These are phyloP conservation scores for Trypanosoma avium DNA, from an alignment of 208 protist genomes.

Conservation along the genomic window DNA sequence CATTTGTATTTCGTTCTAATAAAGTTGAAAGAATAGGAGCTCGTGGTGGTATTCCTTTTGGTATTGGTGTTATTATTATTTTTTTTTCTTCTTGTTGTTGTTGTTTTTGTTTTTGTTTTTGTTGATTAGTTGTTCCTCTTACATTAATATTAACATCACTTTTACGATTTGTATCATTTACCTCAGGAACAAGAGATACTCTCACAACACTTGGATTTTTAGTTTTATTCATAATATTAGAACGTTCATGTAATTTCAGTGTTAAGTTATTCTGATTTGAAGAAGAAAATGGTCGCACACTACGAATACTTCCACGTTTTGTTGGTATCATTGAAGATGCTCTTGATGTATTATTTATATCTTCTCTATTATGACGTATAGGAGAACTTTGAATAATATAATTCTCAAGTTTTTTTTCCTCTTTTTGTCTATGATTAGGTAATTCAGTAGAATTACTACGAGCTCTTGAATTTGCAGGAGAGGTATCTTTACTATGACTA, in stretches of 20 bases:
- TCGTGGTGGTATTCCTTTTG: slow-evolving; percentile 13
- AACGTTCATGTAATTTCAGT: not conserved
- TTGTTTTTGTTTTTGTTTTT: too few species aligned
- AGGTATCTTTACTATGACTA: not conserved
- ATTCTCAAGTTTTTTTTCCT: too few species aligned
- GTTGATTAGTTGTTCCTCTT: too few species aligned
- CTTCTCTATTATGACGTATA: not conserved
- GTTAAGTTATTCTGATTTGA: not conserved
- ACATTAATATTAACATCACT: too few species aligned
- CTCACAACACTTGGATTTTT: slow-evolving; percentile 16
- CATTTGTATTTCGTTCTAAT: not conserved
- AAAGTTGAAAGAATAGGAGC: slow-evolving; percentile 3
- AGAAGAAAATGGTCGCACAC: not conserved
- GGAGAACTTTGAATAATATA: not conserved
- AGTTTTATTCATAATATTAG: not conserved
- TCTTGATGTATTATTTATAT: too few species aligned
- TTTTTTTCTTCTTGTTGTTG: too few species aligned
- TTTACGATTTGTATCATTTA: too few species aligned
- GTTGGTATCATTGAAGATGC: too few species aligned
- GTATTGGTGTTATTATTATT: too few species aligned
- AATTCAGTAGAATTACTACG: not conserved
- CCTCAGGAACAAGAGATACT: slow-evolving; percentile 22
- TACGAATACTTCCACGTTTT: slow-evolving; percentile 9
- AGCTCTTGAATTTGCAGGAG: not conserved
- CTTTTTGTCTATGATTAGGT: too few species aligned